phyloP scores from a whole-genome alignment of 176 grass and related monocot genomes.

The Elaeis guineensis region DNA sequence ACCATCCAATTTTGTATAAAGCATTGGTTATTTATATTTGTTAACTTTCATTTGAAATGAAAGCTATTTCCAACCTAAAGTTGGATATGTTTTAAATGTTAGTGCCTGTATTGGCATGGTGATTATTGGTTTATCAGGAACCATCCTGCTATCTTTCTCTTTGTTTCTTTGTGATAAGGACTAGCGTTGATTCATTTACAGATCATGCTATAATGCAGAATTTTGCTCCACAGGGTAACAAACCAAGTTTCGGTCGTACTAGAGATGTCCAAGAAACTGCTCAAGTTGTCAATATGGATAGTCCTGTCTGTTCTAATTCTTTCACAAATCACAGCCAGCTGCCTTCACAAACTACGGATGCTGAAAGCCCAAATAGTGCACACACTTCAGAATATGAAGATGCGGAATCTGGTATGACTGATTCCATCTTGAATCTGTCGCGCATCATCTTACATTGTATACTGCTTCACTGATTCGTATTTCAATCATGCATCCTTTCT shows the following conservation, averaged over 20 bases:
- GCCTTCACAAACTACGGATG: conserved; percentile 72
- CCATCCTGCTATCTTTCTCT: neutral
- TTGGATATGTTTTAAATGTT: too few relatives aligned
- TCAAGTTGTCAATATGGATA: conserved; percentile 42
- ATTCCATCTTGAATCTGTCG: conserved; percentile 35
- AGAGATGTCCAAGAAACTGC: conserved; percentile 73
- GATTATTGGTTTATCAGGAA: too few relatives aligned
- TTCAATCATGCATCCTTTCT: conserved; percentile 54
- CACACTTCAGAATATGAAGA: conserved; percentile 95
- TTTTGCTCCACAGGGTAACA: conserved; percentile 48
- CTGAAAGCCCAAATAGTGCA: conserved; percentile 88
- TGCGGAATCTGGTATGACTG: conserved; percentile 91
- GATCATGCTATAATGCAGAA: too few relatives aligned
- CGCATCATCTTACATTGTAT: conserved; percentile 39
- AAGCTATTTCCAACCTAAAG: too few relatives aligned
- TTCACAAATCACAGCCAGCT: conserved; percentile 74
- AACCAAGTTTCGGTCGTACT: conserved; percentile 54
- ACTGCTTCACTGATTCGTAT: conserved; percentile 49
- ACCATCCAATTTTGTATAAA: too few relatives aligned
- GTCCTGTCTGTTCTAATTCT: conserved; percentile 88
- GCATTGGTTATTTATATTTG: too few relatives aligned
- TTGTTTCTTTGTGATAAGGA: neutral
- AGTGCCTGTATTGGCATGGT: too few relatives aligned
- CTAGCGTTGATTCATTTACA: neutral
- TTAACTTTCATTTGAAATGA: too few relatives aligned